These are phyloP conservation scores for Hirsutella rhossiliensis DNA, from an alignment of 2,329 filamentous ascomycete genomes.

Conservation along the genomic window DNA sequence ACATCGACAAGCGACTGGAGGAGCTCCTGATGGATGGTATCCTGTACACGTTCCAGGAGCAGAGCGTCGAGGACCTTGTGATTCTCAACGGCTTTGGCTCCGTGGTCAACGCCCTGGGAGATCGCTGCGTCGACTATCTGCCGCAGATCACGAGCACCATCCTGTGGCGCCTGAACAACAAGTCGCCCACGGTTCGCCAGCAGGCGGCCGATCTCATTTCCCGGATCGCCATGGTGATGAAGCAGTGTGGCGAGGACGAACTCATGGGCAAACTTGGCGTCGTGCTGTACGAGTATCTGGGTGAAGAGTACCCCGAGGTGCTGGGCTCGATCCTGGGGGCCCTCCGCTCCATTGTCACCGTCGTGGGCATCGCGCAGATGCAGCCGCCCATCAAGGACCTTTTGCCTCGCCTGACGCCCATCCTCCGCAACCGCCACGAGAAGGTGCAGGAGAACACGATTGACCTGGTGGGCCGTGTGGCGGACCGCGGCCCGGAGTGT, in stretches of 20 bases:
- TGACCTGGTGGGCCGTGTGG: conserved; percentile 93
- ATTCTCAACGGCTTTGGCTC: conserved; percentile 97
- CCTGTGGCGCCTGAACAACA: conserved; percentile 94
- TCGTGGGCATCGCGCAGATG: conserved; percentile 97
- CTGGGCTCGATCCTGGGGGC: conserved; percentile 93
- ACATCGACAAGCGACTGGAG: conserved; percentile 85
- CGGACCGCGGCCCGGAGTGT: conserved; percentile 89
- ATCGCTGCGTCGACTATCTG: conserved; percentile 88
- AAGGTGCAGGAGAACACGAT: conserved; percentile 99
- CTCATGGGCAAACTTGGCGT: conserved; percentile 91
- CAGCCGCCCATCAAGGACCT: conserved; percentile 96
- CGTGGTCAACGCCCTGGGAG: conserved; percentile 88
- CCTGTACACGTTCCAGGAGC: conserved; percentile 92
- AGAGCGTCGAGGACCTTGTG: conserved; percentile 89
- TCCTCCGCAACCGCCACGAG: conserved; percentile 93
- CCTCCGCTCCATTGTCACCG: conserved; percentile 89
- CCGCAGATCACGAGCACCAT: conserved; percentile 96
- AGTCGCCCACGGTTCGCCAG: conserved; percentile 90
- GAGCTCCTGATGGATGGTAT: conserved; percentile 93
- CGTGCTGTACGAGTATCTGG: conserved; percentile 93
- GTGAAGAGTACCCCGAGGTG: conserved; percentile 97
- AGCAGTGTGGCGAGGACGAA: conserved; percentile 92
- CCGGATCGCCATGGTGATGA: conserved; percentile 97
- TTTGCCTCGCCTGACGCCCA: conserved; percentile 89
- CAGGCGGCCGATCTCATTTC: conserved; percentile 95